Base-by-base conservation (phyloP, 257 asterid species). In the Osmanthus fragrans region DNA sequence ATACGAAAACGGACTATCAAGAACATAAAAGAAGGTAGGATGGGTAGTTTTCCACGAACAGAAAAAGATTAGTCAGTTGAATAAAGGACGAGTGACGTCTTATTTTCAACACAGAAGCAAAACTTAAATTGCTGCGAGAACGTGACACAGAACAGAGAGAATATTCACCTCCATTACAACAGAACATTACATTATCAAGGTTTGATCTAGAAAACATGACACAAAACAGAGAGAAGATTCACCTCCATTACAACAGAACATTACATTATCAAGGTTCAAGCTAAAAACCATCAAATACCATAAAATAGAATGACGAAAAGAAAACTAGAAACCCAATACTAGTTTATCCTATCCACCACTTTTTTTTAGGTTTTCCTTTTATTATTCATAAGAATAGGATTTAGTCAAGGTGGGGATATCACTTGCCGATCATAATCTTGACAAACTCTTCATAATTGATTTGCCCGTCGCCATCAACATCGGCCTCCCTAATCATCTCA, bases 401-500 rank as follows among this genome's bases (percentile, higher is more conserved):
- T 36, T 25, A 40, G 39, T 25, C 7, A 51, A 18, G 80, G 73
- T 72, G 65, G 69, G 65, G 54, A n/a, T 71, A 81, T 89, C 75
- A 89, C 77, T 89, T 89, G 76, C 91, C 90, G 91, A 89, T 89
- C 91, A 89, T 89, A 68, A 89, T 81, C 88, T 86, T 87, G 32
- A 89, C 92, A 77, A 89, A 89, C 80, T 87, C 91, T 34, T 89
- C 92, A 7, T 89, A 89, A 87, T 89, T 89, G 49, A 87, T 89
- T 76, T 89, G 92, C 0, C 91, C 91, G 13, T 89, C 92, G 21
- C 92, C 92, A 49, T 89, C 92, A 0, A 87, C 91, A 54, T 89
- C 94, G 15, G 94, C 94, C 80, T 89, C 94, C 79, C 89, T 81
- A 80, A 89, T 86, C 94, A 89, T 89, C 89, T 89, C 94, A 79